Evolutionary conservation across 768 basidiomycete genomes (phyloP).

Genomic region (Leucogyrophana mollusca): DNA sequence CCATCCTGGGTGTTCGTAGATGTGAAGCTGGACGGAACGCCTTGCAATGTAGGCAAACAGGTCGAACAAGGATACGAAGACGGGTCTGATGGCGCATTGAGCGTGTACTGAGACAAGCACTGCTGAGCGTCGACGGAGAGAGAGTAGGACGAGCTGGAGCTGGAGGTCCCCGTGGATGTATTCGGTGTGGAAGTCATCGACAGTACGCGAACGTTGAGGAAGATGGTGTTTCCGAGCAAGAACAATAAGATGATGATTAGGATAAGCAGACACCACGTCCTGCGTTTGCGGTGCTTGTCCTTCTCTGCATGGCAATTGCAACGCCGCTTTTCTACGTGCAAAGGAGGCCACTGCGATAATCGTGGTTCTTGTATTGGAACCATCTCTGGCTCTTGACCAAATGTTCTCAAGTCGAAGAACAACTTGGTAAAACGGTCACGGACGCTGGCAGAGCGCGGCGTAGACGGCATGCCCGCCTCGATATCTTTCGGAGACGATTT

Average conservation of each 20-base stretch:
- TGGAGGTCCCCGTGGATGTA: conserved; percentile 13
- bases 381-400: conserved; percentile 24
- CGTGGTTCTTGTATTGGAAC: conserved; percentile 21
- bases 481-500: conserved; percentile 21
- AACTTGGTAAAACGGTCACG: conserved; percentile 35
- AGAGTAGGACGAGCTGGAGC: conserved; percentile 20
- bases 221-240: conserved; percentile 38
- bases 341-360: conserved; percentile 35
- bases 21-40: conserved; percentile 34
- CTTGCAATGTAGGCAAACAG: conserved; percentile 40
- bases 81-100: conserved; percentile 44
- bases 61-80: conserved; percentile 44
- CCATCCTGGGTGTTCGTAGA: conserved; percentile 31
- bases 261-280: conserved; percentile 27
- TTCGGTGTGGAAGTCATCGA: conserved; percentile 13
- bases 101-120: conserved; percentile 44
- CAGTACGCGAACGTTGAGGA: conserved; percentile 37
- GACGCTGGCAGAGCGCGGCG: conserved; percentile 16
- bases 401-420: conserved; percentile 34
- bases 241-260: conserved; percentile 41
- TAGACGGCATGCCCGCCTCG: conserved; percentile 17
- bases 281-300: conserved; percentile 27
- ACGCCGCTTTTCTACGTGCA: conserved; percentile 36
- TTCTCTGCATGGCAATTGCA: conserved; percentile 21
- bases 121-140: conserved; percentile 41